These are phyloP conservation scores for Capsaspora owczarzaki DNA, from an alignment of 78 protist genomes.

Conservation along the genomic window DNA sequence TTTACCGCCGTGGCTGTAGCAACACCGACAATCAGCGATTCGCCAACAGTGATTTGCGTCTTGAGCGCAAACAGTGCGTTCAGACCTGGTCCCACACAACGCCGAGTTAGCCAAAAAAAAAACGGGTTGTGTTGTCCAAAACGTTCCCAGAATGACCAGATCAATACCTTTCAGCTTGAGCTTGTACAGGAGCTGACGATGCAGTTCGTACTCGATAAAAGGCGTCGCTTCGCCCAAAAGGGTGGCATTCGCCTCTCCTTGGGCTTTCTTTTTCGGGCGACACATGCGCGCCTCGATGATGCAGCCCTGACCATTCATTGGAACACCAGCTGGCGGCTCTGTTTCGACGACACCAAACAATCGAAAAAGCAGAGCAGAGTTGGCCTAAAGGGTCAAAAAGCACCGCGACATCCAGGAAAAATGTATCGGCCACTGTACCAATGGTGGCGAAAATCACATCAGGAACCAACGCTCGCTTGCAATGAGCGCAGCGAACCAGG, in stretches of 20 bases:
- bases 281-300: constrained; percentile 30
- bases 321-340: too few species aligned
- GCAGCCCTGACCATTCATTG: constrained; percentile 8
- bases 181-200: constrained; percentile 32
- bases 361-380: too few species aligned
- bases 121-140: not conserved
- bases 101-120: not conserved
- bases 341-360: too few species aligned
- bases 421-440: too few species aligned
- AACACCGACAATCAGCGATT: not conserved
- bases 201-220: constrained; percentile 37
- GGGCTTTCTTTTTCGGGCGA: not conserved
- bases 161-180: not conserved
- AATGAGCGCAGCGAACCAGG: constrained; percentile 1
- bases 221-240: constrained; percentile 25
- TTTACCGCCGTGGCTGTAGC: constrained; percentile 3
- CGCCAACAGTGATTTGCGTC: constrained; percentile 2
- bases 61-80: constrained; percentile 8
- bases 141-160: not conserved
- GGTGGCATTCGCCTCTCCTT: constrained; percentile 28
- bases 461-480: constrained; percentile 11
- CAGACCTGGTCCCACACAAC: not conserved
- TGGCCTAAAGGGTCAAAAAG: too few species aligned
- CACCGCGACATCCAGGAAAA: too few species aligned
- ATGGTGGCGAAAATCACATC: constrained; percentile 7